phyloP scores from a whole-genome alignment of 345 rosid genomes.

The Eucalyptus microcorys region DNA sequence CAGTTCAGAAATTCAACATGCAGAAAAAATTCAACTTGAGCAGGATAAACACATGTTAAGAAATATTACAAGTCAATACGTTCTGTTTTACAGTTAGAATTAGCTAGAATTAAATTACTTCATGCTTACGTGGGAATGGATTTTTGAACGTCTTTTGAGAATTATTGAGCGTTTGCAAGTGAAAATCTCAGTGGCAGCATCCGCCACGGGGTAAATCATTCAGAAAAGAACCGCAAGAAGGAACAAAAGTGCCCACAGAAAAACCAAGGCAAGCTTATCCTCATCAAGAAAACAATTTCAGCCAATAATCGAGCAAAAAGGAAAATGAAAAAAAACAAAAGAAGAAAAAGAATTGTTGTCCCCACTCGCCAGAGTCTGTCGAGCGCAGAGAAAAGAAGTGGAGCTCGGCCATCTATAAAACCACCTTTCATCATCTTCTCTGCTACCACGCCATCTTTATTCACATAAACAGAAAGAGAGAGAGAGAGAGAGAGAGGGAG shows the following conservation, averaged over 20 bases:
- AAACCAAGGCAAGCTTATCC: background rate
- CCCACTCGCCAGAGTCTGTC: background rate
- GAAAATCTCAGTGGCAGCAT: background rate
- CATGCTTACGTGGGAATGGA: background rate
- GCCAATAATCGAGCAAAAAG: background rate
- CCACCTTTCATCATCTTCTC: background rate
- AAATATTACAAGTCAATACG: background rate
- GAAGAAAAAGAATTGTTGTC: background rate
- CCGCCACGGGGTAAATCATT: background rate
- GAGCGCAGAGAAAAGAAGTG: background rate
- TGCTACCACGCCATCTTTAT: background rate
- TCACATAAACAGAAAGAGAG: background rate
- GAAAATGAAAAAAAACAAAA: background rate
- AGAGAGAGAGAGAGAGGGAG: background rate
- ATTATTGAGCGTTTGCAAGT: background rate
- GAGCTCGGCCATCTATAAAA: background rate
- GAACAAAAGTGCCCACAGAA: background rate
- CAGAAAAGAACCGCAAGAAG: background rate
- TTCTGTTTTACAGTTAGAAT: fast-evolving
- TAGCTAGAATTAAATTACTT: background rate
- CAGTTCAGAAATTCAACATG: background rate
- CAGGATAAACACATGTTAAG: background rate
- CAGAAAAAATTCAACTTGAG: background rate
- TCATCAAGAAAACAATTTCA: background rate
- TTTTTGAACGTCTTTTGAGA: background rate